Evolutionary conservation across 345 rosid genomes (phyloP).

Genomic region (Citrus inodora): DNA sequence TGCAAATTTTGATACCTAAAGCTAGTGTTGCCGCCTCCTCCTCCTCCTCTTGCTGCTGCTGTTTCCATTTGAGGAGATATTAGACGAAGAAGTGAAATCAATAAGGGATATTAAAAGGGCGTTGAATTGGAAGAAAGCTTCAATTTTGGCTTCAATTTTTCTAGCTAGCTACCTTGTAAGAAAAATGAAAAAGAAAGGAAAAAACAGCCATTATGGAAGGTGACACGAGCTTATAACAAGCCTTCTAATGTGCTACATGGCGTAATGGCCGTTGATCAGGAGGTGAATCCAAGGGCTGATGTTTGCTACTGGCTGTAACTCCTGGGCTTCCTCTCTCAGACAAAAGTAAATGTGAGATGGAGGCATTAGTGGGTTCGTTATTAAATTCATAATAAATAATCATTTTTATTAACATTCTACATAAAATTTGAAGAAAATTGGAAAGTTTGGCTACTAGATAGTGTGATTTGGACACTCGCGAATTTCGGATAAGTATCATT

Average conservation of each 20-base stretch:
- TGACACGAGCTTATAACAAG: constrained; percentile 34
- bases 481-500: not conserved
- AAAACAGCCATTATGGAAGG: constrained; percentile 19
- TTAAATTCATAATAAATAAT: constrained; percentile 24
- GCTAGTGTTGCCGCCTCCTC: constrained; percentile 3
- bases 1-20: constrained; percentile 20
- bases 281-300: constrained; percentile 37
- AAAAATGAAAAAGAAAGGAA: not conserved
- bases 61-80: constrained; percentile 35
- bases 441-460: not conserved
- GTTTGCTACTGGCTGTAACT: constrained; percentile 36
- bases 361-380: constrained; percentile 48
- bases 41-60: constrained; percentile 13
- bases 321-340: constrained; percentile 50
- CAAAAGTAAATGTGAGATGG: constrained; percentile 24
- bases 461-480: not conserved
- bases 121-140: constrained; percentile 22
- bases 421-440: not conserved
- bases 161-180: constrained; percentile 9
- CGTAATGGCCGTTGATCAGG: constrained; percentile 30
- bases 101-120: not conserved
- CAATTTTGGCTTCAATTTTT: constrained; percentile 14
- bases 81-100: constrained; percentile 14
- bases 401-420: not conserved
- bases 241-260: constrained; percentile 32